Evolutionary conservation across 495 filamentous ascomycete genomes (phyloP), one percentile per base, ranked within the genome.

Genomic region (Penicillium roqueforti): DNA sequence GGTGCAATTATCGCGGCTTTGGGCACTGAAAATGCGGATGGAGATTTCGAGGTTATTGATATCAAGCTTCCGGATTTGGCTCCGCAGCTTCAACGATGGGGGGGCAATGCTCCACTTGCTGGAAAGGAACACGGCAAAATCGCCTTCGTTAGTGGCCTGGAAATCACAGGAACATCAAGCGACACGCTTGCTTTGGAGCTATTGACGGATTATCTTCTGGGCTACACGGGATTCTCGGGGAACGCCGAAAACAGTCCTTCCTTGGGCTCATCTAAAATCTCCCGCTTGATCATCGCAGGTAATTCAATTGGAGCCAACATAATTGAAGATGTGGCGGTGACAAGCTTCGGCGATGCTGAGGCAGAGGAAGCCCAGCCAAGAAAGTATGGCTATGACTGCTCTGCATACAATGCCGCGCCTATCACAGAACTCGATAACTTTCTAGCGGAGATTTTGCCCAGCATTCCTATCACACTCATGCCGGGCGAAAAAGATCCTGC

Each of bases 331-430:
- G 47, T 65, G 9, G 68, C 65, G 37, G 42, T 48, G 13, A 44
- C 53, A 11, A 47, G 44, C 20, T 45, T 67, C 19, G 66, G 69
- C n/a, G 55, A 64, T 10, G 68, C 47, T 2, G 54, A 46, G 1
- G 66, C 65, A 46, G 80, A 80, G 57, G 83, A 82, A 51, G 63
- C 65, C 22, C 62, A 61, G 4, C 68, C 67, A 23, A 95, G 92
- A 65, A 96, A 93, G 57, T 97, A 97, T 71, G 92, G 95, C 47
- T 97, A 97, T 73, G 93, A 97, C 68, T 83, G 87, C 48, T 82
- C 84, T 28, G 69, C 87, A 1, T 97, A 96, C 74, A 93, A 97
- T 67, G 76, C 92, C 10, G 69, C 85, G 0, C 95, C 93, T 2
- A 89, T 89, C 6, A 83, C 83, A 34, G 86, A 85, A 45, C 77